These are phyloP conservation scores for Leishmania gerbilli DNA, from an alignment of 208 protist species.

Conservation along the genomic window DNA sequence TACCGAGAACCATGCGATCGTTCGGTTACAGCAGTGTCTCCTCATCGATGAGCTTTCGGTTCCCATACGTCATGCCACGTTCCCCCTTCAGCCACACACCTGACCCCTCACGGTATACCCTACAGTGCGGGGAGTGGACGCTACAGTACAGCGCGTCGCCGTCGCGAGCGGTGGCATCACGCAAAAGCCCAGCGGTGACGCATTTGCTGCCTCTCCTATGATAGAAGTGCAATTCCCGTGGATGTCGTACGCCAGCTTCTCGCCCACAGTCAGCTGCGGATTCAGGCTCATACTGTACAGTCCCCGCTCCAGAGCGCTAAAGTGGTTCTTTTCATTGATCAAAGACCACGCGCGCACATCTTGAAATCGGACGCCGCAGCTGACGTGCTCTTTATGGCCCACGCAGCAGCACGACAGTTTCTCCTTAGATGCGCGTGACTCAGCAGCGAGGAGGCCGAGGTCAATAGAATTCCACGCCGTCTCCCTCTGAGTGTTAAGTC, in stretches of 20 bases:
- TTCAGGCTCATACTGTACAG: conserved; percentile 70
- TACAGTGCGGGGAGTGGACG: conserved; percentile 69
- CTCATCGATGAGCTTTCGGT: conserved; percentile 45
- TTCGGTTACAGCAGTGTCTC: conserved; percentile 49
- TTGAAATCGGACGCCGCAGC: conserved; percentile 37
- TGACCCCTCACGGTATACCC: conserved; percentile 37
- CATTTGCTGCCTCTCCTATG: conserved; percentile 44
- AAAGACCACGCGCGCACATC: conserved; percentile 65
- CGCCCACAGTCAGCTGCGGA: conserved; percentile 49
- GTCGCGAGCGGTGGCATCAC: conserved; percentile 37
- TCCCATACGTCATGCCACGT: conserved; percentile 71
- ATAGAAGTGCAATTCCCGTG: conserved; percentile 48
- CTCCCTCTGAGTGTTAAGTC: conserved; percentile 34
- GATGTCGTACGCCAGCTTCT: conserved; percentile 68
- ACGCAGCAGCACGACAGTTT: conserved; percentile 21
- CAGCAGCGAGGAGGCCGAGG: conserved; percentile 12
- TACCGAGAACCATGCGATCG: conserved; percentile 67
- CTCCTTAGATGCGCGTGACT: conserved; percentile 1
- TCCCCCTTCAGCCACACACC: conserved; percentile 52
- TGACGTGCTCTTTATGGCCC: conserved; percentile 40
- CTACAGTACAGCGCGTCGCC: conserved; percentile 35
- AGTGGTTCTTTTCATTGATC: conserved; percentile 51
- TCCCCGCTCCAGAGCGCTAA: conserved; percentile 41
- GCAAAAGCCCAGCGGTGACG: conserved; percentile 53
- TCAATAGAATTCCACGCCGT: conserved; percentile 15